Conservation (phyloP, 2,329 filamentous ascomycete species). For the Emmonsia crescens region DNA sequence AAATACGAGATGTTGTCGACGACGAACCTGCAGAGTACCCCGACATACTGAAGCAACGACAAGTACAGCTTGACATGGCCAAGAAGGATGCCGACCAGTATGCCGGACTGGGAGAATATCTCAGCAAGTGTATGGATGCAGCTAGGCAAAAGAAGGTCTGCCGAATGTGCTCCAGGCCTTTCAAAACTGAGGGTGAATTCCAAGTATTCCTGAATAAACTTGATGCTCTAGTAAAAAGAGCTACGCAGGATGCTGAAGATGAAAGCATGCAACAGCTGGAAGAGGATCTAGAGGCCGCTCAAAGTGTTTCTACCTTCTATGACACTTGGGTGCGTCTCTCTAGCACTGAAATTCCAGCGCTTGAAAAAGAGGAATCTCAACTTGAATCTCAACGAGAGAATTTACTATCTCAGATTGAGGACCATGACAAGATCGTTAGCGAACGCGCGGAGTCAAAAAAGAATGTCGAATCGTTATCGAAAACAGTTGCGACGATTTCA, state of each 20-base stretch:
- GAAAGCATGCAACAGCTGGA: slow-evolving; percentile 53
- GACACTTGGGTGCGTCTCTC: slow-evolving; percentile 64
- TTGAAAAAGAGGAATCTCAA: slow-evolving; percentile 53
- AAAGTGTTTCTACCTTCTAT: slow-evolving; percentile 54
- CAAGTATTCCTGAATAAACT: slow-evolving; percentile 56
- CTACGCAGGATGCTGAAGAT: slow-evolving; percentile 46
- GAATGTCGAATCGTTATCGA: slow-evolving; percentile 64
- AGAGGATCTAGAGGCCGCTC: slow-evolving; percentile 51
- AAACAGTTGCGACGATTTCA: slow-evolving; percentile 64
- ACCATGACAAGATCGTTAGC: slow-evolving; percentile 55
- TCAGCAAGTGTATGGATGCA: slow-evolving; percentile 53
- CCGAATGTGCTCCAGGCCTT: slow-evolving; percentile 61
- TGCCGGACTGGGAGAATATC: slow-evolving; percentile 60
- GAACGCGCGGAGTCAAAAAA: slow-evolving; percentile 53
- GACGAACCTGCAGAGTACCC: slow-evolving; percentile 41
- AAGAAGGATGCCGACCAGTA: slow-evolving; percentile 57
- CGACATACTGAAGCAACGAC: slow-evolving; percentile 41
- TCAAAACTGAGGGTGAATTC: slow-evolving; percentile 51
- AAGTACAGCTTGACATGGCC: slow-evolving; percentile 40
- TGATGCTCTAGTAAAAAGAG: slow-evolving; percentile 42
- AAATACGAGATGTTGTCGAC: slow-evolving; percentile 50
- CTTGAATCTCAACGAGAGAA: slow-evolving; percentile 52
- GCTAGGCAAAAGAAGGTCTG: slow-evolving; percentile 62
- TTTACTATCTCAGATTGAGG: slow-evolving; percentile 52
- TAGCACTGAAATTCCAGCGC: slow-evolving; percentile 55